A percentile compares a stretch with the other conserved stretches of the same genome.
These are phyloP conservation scores for Coemansia sp. DNA, from an alignment of 192 early-diverging fungal species.

Conservation along the genomic window DNA sequence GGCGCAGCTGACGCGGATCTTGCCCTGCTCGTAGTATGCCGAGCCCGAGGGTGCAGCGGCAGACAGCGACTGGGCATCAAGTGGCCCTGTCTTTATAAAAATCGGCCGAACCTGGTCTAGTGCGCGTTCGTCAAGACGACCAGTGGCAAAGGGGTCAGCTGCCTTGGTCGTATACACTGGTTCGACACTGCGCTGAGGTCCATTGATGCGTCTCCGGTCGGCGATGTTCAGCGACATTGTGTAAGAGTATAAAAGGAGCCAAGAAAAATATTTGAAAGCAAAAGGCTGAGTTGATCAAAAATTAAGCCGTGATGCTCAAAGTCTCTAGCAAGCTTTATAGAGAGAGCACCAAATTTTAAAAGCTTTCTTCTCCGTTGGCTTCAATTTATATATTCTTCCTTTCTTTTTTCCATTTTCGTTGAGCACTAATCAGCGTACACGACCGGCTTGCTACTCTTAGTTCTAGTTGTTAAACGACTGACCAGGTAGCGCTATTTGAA, in stretches of 20 bases:
- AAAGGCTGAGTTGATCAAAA: background rate
- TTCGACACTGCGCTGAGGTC: conserved; percentile 53
- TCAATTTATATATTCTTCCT: conserved; percentile 14
- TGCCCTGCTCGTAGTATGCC: conserved; percentile 56
- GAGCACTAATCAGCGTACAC: background rate
- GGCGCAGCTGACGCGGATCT: conserved; percentile 56
- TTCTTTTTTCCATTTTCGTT: background rate
- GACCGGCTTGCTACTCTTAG: background rate
- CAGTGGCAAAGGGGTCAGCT: conserved; percentile 18
- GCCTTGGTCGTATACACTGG: conserved; percentile 29
- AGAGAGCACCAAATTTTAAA: background rate
- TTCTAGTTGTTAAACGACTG: background rate
- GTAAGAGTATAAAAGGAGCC: background rate
- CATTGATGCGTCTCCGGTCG: conserved; percentile 54
- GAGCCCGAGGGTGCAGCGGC: conserved; percentile 47
- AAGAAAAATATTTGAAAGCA: background rate
- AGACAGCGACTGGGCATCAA: conserved; percentile 28
- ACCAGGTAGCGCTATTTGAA: background rate
- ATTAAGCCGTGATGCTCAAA: background rate
- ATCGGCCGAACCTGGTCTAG: conserved; percentile 49
- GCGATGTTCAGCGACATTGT: conserved; percentile 40
- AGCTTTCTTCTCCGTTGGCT: conserved; percentile 2
- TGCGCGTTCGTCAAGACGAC: conserved; percentile 32
- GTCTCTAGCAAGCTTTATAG: background rate
- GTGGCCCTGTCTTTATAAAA: conserved; percentile 47